Evolutionary conservation across 768 basidiomycete species (phyloP), one percentile per base, ranked within the genome.

Genomic region (Rhizopogon sp.): DNA sequence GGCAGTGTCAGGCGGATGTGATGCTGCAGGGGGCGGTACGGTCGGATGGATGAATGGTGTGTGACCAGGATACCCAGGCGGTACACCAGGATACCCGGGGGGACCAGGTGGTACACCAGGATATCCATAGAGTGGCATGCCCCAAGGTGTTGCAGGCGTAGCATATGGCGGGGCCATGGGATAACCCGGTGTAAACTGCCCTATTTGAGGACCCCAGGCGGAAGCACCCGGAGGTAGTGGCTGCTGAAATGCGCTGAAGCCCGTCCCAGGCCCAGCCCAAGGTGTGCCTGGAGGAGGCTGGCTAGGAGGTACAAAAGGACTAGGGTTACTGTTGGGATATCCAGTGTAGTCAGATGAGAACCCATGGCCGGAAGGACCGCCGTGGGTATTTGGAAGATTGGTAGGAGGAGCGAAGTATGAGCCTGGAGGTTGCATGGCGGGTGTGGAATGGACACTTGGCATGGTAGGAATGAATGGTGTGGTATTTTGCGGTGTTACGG

Each of bases 391-490:
- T 28, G 69, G 69, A 35, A 70, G 71, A 13, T 56, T 53, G 31
- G 66, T 60, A 2, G 70, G 70, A 1, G 70, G 62, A 7, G 70
- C 56, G 45, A 66, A 70, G 50, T 70, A 70, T 35, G 68, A 71
- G 1, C 63, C 66, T 9, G 66, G 68, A n/a, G 64, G 59, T 0
- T 70, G 70, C 39, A 56, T 37, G n/a, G 58, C 59, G 17, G 66
- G 68, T 14, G 65, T 68, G 10, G 55, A 47, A 16, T 70, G 64
- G 16, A 61, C 13, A 39, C 62, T 69, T 6, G 66, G 68, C 57
- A 66, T 64, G 10, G 61, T 59, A 1, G 76, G 76, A 25, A 78
- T 72, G 50, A 72, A 77, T 1, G 73, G 73, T 6, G 71, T 69
- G 3, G 62, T 50, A 39, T 69, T 72, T 37, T 72, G 74, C 5